Conservation (phyloP, 2,329 filamentous ascomycete genomes). For the Sclerotinia subarctica region DNA sequence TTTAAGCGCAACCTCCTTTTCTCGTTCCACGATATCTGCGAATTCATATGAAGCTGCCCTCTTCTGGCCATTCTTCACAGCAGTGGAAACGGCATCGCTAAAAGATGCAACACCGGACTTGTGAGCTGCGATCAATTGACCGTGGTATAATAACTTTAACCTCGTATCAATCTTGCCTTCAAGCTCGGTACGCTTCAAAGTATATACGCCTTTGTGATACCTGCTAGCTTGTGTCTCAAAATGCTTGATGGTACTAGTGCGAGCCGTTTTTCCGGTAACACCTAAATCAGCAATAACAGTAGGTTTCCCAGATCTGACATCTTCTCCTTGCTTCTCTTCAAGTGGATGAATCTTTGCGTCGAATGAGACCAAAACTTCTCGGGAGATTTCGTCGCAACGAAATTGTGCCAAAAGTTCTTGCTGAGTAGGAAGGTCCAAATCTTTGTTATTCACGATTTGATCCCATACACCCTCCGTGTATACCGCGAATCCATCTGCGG, state of each 20-base stretch:
- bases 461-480: conserved; percentile 97
- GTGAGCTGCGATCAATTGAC: conserved; percentile 84
- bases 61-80: conserved; percentile 91
- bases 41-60: conserved; percentile 90
- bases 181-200: conserved; percentile 79
- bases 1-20: conserved; percentile 73
- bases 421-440: conserved; percentile 92
- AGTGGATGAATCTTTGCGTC: conserved; percentile 78
- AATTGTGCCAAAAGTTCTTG: conserved; percentile 97
- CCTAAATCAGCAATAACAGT: conserved; percentile 74
- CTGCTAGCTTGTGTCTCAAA: conserved; percentile 89
- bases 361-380: conserved; percentile 81
- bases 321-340: conserved; percentile 80
- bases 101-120: conserved; percentile 83
- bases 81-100: conserved; percentile 78
- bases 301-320: conserved; percentile 67
- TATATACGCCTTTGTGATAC: conserved; percentile 95
- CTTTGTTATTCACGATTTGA: conserved; percentile 98
- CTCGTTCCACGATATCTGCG: conserved; percentile 81
- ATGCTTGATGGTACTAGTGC: conserved; percentile 70
- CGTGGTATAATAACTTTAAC: conserved; percentile 81
- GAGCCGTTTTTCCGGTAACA: conserved; percentile 65
- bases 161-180: conserved; percentile 84
- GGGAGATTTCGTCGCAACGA: conserved; percentile 92
- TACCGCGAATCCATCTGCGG: conserved; percentile 91